Evolutionary conservation across 176 grass and related monocot species (phyloP), one percentile per base, ranked within the genome.

Genomic region (Oryza nivara): DNA sequence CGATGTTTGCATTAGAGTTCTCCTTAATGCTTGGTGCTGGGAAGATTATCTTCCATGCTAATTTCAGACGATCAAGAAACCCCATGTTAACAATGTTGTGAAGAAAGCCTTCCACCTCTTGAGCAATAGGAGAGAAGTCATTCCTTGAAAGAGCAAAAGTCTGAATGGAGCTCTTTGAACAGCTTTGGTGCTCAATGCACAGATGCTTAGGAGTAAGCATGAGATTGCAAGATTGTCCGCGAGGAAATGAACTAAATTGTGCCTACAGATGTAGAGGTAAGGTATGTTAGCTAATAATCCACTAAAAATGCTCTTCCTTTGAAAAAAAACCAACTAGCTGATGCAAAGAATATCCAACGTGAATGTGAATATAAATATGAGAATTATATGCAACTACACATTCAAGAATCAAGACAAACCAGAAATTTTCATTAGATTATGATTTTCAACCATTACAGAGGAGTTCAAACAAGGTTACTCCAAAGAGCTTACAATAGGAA

Each of bases 21-120:
- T 79, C 90, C 74, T 81, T 90, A 60, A 67, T 83, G 68, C 76
- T 81, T 43, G 78, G 80, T 79, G 90, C 69, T 30, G 96, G 88
- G 80, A 99, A 96, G 61, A 99, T 75, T 80, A 96, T 92, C 66
- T 79, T 88, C 96, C 93, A 99, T 1, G 93, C 96, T 76, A 99
- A 83, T 72, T 90, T 79, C 70, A 99, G 52, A 61, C 96, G 89
- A 56, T 96, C 86, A 78, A 94, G 61, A 88, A 99, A 92, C 75
- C 79, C 86, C 88, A 99, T 91, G 73, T 86, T 96, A 63, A 91
- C 78, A 63, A 84, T 76, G 84, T 81, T 92, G 52, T 86, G 83
- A 84, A 95, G 88, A 68, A 92, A 92, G 41, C 83, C 83, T 70
- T 95, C 93, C 26, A 85, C 54, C 43, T 95, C 93, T 86, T 95